Evolutionary conservation across 106 monocot genomes (phyloP), one percentile per base, ranked within the genome.

Genomic region (Xerophyta viscosa): DNA sequence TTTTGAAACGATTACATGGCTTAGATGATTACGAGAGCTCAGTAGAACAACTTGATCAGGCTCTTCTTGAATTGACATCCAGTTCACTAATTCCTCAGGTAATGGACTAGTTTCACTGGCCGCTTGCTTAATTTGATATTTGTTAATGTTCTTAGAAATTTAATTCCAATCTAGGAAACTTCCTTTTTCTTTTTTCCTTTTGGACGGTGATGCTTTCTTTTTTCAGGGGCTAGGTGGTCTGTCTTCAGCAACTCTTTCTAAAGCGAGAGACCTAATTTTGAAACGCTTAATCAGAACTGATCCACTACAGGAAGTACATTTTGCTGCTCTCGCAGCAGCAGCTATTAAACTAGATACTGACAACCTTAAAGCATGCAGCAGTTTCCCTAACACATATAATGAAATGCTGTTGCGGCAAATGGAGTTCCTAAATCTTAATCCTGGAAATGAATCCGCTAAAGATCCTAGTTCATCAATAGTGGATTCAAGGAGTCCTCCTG

Each of bases 41-140:
- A n/a, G 48, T 73, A 2, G 66, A 66, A 29, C 80, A 94, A 36
- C 72, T 94, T 29, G 88, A 94, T 71, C 68, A 57, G 23, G 77
- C 72, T 27, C 52, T 94, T 1, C 27, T 46, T 24, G 48, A 70
- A 24, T 52, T 94, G 52, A 62, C 54, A 30, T 81, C 81, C 12
- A 27, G 47, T 70, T 63, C 74, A 27, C 17, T 45, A 56, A 79
- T 88, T 51, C 93, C 88, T 20, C 65, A 75, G 77, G 93, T 84
- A 4, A 19, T 14, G 12, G 10, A 2, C 24, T 51, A 10, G n/a
- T n/a, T n/a, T n/a, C n/a, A n/a, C n/a, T n/a, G n/a, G n/a, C n/a
- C n/a, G n/a, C n/a, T n/a, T n/a, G n/a, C n/a, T n/a, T n/a, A n/a
- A n/a, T n/a, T n/a, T n/a, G n/a, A n/a, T n/a, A n/a, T n/a, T n/a